Percentiles rank a stretch among this genome's conserved stretches.
Evolutionary conservation across 2,329 filamentous ascomycete species (phyloP).

Genomic region (Ascocoryne sarcoides): DNA sequence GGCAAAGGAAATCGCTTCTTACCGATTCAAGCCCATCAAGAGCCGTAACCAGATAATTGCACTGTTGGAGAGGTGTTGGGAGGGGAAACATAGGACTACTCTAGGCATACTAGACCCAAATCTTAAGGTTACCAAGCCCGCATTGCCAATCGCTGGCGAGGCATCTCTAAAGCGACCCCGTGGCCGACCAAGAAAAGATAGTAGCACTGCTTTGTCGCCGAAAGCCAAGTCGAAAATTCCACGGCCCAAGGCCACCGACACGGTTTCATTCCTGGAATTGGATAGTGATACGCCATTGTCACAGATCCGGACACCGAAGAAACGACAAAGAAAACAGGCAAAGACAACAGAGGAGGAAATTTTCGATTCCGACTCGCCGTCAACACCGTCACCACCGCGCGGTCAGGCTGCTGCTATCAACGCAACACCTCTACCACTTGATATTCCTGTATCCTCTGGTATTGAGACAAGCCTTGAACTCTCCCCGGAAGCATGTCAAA

Average conservation of each 20-base stretch:
- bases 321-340: conserved; percentile 15
- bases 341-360: conserved; percentile 36
- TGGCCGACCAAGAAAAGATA: conserved; percentile 36
- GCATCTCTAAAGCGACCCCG: conserved; percentile 28
- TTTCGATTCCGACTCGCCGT: conserved; percentile 37
- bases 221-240: conserved; percentile 12
- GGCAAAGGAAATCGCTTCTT: conserved; percentile 50
- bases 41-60: conserved; percentile 60
- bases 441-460: conserved; percentile 5
- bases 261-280: conserved; percentile 13
- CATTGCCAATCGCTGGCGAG: conserved; percentile 4
- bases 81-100: conserved; percentile 40
- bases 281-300: conserved; percentile 17
- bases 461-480: conserved; percentile 9
- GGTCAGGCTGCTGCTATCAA: conserved; percentile 14
- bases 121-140: conserved; percentile 7
- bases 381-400: conserved; percentile 22
- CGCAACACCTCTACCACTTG: conserved; percentile 11
- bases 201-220: conserved; percentile 8
- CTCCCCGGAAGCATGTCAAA: conserved; percentile 34
- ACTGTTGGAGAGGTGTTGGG: conserved; percentile 63
- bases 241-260: conserved; percentile 9
- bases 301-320: conserved; percentile 24
- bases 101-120: conserved; percentile 23
- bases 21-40: conserved; percentile 66